Base-by-base conservation (phyloP, 176 grass and related monocot genomes). In the Carex cristatella region DNA sequence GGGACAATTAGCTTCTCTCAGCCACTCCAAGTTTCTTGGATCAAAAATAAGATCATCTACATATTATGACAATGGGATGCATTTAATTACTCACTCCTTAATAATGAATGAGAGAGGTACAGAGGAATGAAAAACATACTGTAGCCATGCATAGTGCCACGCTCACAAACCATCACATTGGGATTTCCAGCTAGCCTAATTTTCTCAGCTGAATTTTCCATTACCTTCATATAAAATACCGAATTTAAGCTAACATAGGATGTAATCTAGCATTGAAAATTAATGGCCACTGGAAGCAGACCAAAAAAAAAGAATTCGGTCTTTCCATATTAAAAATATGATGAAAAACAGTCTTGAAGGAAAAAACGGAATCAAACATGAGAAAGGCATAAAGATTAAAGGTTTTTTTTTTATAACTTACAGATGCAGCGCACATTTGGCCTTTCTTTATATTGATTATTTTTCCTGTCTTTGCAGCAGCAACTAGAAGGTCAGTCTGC, bases 371-470 rank as follows among this genome's bases (percentile, higher is more conserved):
- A 79, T 51, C 48, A 51, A 51, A 10, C 48, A 51, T 10, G 48
- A 51, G 48, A 51, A 51, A 51, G 9, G 48, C 9, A 51, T 51
- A 10, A 51, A 51, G 48, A 51, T 51, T 11, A 51, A 51, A 51
- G 48, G 48, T 51, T 10, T 10, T 10, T 51, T 51, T 51, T 51
- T 51, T 2, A 79, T 30, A 85, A 94, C 95, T 94, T 89, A 98
- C 95, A 40, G 95, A 94, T 65, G 95, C 81, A 7, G 93, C 91
- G 86, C 95, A 98, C 83, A 98, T 94, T 93, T 98, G 93, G 62
- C 91, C 95, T 90, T 98, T 98, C 89, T 98, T 98, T 82, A 98
- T 98, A 83, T 93, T 98, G 83, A 98, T 94, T 80, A 98, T 98
- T 88, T 84, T 98, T 59, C 92, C 92, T 46, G 95, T 98, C 83